Evolutionary conservation across 2,329 filamentous ascomycete species (phyloP).

Genomic region (Periconia sp.): DNA sequence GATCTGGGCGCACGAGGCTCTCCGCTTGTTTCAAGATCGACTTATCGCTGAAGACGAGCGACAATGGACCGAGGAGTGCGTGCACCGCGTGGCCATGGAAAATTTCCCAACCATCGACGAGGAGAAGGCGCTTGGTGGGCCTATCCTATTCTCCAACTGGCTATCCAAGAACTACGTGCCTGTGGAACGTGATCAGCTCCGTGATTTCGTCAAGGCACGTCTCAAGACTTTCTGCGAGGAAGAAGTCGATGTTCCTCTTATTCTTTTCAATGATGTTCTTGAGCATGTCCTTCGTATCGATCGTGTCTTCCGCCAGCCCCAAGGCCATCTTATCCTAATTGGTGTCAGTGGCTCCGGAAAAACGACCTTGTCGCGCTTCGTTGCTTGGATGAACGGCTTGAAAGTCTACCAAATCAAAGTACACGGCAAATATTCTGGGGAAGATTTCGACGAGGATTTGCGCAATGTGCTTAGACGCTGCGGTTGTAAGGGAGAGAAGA

Average conservation of each 20-base stretch:
- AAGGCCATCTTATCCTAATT: conserved; percentile 97
- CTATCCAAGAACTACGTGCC: conserved; percentile 98
- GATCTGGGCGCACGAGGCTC: conserved; percentile 97
- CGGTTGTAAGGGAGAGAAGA: conserved; percentile 98
- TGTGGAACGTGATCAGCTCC: conserved; percentile 89
- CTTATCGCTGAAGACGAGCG: conserved; percentile 92
- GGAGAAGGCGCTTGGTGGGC: conserved; percentile 81
- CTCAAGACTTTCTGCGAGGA: conserved; percentile 99
- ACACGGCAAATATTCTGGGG: conserved; percentile 95
- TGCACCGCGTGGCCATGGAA: conserved; percentile 82
- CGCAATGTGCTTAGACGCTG: conserved; percentile 89
- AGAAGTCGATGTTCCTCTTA: conserved; percentile 96
- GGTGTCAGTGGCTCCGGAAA: conserved; percentile 98
- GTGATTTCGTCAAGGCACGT: conserved; percentile 96
- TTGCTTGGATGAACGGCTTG: conserved; percentile 99
- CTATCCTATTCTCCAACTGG: conserved; percentile 99
- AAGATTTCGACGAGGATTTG: conserved; percentile 98
- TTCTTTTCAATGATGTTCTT: conserved; percentile 98
- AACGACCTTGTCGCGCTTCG: conserved; percentile 95
- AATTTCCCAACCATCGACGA: conserved; percentile 96
- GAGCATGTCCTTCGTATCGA: conserved; percentile 98
- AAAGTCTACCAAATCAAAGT: conserved; percentile 99
- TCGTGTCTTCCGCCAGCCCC: conserved; percentile 95
- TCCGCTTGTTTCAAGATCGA: conserved; percentile 95
- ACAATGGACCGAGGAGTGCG: conserved; percentile 89